Conservation (phyloP, 2,329 filamentous ascomycete genomes). For the Fusarium newnesense region DNA sequence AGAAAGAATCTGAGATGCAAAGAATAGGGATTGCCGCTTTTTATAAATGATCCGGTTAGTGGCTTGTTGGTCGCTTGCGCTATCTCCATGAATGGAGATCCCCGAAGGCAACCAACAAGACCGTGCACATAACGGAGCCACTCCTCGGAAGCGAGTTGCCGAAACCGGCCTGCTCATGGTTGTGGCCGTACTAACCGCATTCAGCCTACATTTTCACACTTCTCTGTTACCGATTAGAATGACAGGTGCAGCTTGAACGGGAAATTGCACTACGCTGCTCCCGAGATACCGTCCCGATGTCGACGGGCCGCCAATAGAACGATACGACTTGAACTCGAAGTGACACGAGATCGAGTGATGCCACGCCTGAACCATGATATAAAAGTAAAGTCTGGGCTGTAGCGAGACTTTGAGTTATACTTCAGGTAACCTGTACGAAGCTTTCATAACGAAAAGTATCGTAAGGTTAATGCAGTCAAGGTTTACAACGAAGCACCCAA, state of each 20-base stretch:
- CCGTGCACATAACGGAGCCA: not conserved
- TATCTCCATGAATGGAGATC: not conserved
- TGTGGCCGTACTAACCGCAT: not conserved
- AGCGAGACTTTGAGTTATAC: not conserved
- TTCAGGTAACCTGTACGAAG: not conserved
- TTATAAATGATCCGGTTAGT: not conserved
- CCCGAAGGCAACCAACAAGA: not conserved
- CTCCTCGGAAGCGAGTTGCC: not conserved
- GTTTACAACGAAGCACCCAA: not conserved
- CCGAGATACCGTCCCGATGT: too few species aligned
- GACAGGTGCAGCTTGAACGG: too few species aligned
- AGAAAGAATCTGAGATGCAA: not conserved
- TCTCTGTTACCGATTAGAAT: too few species aligned
- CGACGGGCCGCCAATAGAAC: too few species aligned
- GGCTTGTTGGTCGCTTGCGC: not conserved
- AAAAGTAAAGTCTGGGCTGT: rapidly evolving
- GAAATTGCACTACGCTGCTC: too few species aligned
- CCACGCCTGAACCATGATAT: rapidly evolving
- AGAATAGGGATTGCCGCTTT: not conserved
- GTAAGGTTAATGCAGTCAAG: rapidly evolving
- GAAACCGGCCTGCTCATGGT: rapidly evolving
- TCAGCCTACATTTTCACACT: too few species aligned
- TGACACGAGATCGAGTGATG: rapidly evolving
- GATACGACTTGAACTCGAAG: too few species aligned
- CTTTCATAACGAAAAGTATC: not conserved